Percentiles rank a stretch among this genome's conserved stretches.
These are phyloP conservation scores for Cyclotella sp. DNA, from an alignment of 108 stramenopile species.

Conservation along the genomic window DNA sequence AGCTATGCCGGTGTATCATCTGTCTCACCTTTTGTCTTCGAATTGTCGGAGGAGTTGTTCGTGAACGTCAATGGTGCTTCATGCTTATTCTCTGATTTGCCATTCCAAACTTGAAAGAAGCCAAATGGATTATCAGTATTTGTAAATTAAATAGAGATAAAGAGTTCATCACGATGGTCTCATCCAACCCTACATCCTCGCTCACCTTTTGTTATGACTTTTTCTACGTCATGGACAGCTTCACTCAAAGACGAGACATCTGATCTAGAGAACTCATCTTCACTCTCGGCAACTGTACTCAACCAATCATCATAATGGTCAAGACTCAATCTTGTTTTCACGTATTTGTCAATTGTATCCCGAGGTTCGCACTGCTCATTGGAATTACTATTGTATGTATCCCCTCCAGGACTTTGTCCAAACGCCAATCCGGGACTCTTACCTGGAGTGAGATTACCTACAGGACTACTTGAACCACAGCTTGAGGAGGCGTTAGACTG, in stretches of 20 bases:
- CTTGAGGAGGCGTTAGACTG: slow-evolving; percentile 1
- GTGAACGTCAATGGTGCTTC: too few relatives aligned
- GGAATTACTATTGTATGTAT: not conserved
- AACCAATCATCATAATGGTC: slow-evolving; percentile 26
- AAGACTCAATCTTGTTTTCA: slow-evolving; percentile 6
- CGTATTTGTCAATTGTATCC: not conserved
- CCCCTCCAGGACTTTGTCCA: slow-evolving; percentile 1
- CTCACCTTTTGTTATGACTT: not conserved
- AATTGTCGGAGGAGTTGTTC: too few relatives aligned
- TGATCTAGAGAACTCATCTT: slow-evolving; percentile 16
- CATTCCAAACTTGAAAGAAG: too few relatives aligned
- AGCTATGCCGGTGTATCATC: too few relatives aligned
- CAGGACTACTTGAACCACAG: not conserved
- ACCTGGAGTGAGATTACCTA: not conserved
- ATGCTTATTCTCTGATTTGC: too few relatives aligned
- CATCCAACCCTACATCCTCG: too few relatives aligned
- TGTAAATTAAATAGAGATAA: too few relatives aligned
- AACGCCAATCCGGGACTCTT: not conserved
- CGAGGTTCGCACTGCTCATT: not conserved
- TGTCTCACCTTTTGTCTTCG: too few relatives aligned
- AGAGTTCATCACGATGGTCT: too few relatives aligned
- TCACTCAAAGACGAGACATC: slow-evolving; percentile 13
- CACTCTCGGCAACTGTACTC: slow-evolving; percentile 11
- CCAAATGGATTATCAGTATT: too few relatives aligned
- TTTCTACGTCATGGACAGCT: not conserved